Conservation (phyloP, 768 basidiomycete species). For the Cystofilobasidium macerans region DNA sequence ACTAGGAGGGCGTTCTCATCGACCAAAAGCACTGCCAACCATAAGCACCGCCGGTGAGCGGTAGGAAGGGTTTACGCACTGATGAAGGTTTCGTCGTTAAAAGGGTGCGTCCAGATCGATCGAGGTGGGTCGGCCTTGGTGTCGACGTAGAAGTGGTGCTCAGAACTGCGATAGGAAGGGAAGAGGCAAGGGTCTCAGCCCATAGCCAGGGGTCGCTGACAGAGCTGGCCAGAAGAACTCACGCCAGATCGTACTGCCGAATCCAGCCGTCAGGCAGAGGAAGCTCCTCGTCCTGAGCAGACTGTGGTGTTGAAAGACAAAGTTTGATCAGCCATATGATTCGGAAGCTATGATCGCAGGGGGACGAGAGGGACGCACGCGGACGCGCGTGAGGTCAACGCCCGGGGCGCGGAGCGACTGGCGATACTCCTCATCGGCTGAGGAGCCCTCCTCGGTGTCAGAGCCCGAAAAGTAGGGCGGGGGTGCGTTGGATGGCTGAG, state of each 20-base stretch:
- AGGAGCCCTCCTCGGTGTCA: not conserved
- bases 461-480: too few relatives aligned
- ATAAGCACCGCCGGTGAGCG: too few relatives aligned
- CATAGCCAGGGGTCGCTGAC: not conserved
- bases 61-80: too few relatives aligned
- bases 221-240: not conserved
- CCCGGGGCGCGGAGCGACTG: not conserved
- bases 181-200: not conserved
- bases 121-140: constrained; percentile 54
- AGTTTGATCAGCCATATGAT: not conserved
- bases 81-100: constrained; percentile 58
- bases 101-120: constrained; percentile 61
- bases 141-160: constrained; percentile 53
- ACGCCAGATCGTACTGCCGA: constrained; percentile 42
- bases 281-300: constrained; percentile 27
- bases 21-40: too few relatives aligned
- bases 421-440: not conserved
- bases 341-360: not conserved
- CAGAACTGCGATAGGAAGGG: not conserved
- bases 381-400: not conserved
- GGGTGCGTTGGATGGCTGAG: too few relatives aligned
- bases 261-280: constrained; percentile 52
- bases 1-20: too few relatives aligned
- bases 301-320: not conserved
- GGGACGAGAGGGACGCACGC: not conserved